These are phyloP conservation scores for Helicocarpus griseus DNA, from an alignment of 2,329 filamentous ascomycete genomes.

Conservation along the genomic window DNA sequence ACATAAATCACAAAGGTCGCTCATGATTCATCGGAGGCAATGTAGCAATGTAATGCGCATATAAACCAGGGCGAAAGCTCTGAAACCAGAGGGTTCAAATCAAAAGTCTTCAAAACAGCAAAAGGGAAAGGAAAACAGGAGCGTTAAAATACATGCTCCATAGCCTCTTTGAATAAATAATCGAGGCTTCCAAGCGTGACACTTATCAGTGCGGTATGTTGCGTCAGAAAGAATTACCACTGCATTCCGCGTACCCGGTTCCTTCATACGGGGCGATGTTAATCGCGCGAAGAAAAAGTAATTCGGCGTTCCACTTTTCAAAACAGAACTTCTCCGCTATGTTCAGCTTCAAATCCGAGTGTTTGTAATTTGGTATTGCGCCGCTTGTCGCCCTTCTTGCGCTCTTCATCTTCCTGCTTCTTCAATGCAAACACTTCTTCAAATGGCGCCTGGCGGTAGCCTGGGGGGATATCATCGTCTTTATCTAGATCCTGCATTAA, in stretches of 20 bases:
- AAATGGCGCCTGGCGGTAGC: constrained; percentile 57
- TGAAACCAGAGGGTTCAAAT: background rate
- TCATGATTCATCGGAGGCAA: background rate
- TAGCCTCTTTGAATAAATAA: background rate
- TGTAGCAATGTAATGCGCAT: background rate
- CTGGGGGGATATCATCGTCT: constrained; percentile 73
- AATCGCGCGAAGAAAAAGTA: background rate
- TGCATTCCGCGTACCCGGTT: background rate
- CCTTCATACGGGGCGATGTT: background rate
- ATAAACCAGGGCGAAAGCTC: background rate
- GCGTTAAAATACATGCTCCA: background rate
- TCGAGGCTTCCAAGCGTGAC: background rate
- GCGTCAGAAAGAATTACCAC: background rate
- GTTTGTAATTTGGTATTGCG: constrained; percentile 61
- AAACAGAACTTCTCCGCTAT: constrained; percentile 62
- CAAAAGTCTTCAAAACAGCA: background rate
- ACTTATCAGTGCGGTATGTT: background rate
- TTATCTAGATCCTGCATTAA: constrained; percentile 69
- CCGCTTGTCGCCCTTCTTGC: constrained; percentile 64
- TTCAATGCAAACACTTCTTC: constrained; percentile 63
- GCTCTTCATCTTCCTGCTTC: constrained; percentile 58
- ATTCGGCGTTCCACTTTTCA: constrained; percentile 30
- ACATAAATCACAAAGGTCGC: background rate
- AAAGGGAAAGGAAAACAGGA: background rate
- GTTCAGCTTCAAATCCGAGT: constrained; percentile 83